Conservation (phyloP, 192 early-diverging fungal genomes). For the Linnemannia elongata region DNA sequence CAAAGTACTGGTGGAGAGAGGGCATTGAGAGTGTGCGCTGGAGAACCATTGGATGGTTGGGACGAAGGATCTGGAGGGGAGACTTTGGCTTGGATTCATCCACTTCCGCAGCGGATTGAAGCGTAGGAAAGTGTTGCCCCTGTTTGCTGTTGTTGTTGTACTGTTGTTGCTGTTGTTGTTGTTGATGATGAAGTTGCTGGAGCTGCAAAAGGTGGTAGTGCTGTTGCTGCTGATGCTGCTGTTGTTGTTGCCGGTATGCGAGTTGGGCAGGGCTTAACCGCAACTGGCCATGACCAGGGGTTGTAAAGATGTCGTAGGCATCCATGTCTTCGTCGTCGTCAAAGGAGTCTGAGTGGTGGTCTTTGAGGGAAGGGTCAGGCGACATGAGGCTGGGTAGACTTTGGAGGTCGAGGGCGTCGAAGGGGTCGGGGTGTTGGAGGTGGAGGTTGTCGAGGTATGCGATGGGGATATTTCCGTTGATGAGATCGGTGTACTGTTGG, state of each 20-base stretch:
- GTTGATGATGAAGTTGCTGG: not conserved
- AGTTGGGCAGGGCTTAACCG: not conserved
- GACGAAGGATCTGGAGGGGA: constrained; percentile 21
- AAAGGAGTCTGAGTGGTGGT: constrained; percentile 9
- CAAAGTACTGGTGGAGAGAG: not conserved
- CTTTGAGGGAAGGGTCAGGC: constrained; percentile 23
- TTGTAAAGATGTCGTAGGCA: constrained; percentile 31
- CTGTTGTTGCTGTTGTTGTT: not conserved
- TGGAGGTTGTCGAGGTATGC: not conserved
- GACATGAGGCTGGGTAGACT: constrained; percentile 28
- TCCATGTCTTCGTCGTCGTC: constrained; percentile 40
- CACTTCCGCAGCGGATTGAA: not conserved
- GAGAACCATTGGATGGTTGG: constrained; percentile 39
- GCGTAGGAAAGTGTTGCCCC: not conserved
- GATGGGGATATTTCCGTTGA: not conserved
- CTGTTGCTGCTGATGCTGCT: constrained; percentile 10
- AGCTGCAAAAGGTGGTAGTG: not conserved
- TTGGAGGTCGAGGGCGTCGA: constrained; percentile 22
- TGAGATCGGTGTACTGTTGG: not conserved
- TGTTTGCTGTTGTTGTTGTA: not conserved
- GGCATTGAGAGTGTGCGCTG: constrained; percentile 35
- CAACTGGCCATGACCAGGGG: not conserved
- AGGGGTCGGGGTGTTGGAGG: not conserved
- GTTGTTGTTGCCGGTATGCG: constrained; percentile 11
- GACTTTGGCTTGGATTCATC: constrained; percentile 12